These are phyloP conservation scores for Drechslera avenae DNA, from an alignment of 2,329 filamentous ascomycete species.

Conservation along the genomic window DNA sequence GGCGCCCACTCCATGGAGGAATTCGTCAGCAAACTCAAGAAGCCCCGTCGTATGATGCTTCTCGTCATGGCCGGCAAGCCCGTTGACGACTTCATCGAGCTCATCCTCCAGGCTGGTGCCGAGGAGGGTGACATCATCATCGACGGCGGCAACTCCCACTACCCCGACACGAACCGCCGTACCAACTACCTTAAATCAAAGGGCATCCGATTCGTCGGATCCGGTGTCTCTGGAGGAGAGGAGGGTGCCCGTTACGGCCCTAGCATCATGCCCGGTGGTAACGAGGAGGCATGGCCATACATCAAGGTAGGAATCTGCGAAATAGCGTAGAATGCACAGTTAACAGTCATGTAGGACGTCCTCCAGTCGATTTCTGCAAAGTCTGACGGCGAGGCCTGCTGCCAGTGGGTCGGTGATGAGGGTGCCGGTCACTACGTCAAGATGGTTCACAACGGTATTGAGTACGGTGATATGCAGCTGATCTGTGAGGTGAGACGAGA, in stretches of 20 bases:
- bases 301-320: constrained; percentile 68
- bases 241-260: constrained; percentile 98
- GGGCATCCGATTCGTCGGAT: constrained; percentile 94
- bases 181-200: constrained; percentile 84
- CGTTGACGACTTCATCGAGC: constrained; percentile 98
- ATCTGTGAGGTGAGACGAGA: constrained; percentile 82
- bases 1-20: constrained; percentile 93
- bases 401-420: constrained; percentile 99
- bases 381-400: constrained; percentile 96
- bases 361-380: constrained; percentile 98
- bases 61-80: constrained; percentile 98
- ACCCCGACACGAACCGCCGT: constrained; percentile 97
- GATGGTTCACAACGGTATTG: constrained; percentile 99
- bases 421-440: constrained; percentile 99
- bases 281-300: constrained; percentile 95
- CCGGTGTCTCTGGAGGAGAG: constrained; percentile 98
- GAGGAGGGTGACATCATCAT: constrained; percentile 90
- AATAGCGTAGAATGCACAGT: constrained; percentile 1
- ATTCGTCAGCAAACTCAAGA: constrained; percentile 96
- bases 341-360: constrained; percentile 66
- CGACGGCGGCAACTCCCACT: constrained; percentile 99
- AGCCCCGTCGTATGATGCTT: constrained; percentile 94
- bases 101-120: constrained; percentile 66
- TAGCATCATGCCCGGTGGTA: constrained; percentile 97
- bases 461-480: constrained; percentile 99